Percentiles rank a stretch among this genome's conserved stretches.
phyloP scores from a whole-genome alignment of 2,329 filamentous ascomycete species.

The Trichophyton rubrum region DNA sequence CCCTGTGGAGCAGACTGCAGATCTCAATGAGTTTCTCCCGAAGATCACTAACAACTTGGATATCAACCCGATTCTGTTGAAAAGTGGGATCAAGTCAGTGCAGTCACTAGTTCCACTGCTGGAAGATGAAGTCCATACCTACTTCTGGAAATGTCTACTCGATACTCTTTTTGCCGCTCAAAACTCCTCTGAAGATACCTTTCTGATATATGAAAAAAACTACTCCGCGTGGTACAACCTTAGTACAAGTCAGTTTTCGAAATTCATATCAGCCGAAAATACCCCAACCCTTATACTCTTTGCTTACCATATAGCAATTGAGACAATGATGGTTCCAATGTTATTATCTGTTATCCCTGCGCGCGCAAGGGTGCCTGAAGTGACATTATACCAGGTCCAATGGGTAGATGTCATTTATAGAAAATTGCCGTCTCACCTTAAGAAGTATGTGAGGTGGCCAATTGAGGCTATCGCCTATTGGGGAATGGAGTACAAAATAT shows the following conservation, averaged over 20 bases:
- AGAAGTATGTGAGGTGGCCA: not conserved
- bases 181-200: not conserved
- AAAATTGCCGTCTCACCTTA: not conserved
- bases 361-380: not conserved
- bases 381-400: not conserved
- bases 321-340: not conserved
- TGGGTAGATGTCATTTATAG: not conserved
- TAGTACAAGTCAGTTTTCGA: not conserved
- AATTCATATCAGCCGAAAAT: not conserved
- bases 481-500: not conserved
- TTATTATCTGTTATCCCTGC: not conserved
- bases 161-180: not conserved
- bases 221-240: slow-evolving; percentile 1
- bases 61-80: not conserved
- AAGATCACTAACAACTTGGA: not conserved
- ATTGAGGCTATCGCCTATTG: not conserved
- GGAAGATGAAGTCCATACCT: not conserved
- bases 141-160: not conserved
- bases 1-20: not conserved
- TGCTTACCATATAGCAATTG: not conserved
- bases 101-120: not conserved
- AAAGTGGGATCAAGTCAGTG: not conserved
- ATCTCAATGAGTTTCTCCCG: not conserved
- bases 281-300: not conserved
- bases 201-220: not conserved